Evolutionary conservation across 2,329 filamentous ascomycete genomes (phyloP).

Genomic region (Paecilomyces formosus): DNA sequence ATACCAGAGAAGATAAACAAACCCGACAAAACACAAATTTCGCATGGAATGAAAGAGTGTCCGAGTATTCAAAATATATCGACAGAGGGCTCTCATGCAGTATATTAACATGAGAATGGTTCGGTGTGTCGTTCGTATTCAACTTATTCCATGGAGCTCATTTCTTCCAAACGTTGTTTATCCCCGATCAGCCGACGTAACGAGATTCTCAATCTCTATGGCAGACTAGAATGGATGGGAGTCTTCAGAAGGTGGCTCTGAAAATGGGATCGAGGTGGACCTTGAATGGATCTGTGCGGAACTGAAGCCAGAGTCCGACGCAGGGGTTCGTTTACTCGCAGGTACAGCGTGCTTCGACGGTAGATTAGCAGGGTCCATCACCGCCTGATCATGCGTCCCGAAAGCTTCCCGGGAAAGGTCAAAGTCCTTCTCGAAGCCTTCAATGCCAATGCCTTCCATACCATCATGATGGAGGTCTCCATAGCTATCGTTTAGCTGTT

Average conservation of each 20-base stretch:
- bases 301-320: background rate
- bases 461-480: slow-evolving; percentile 23
- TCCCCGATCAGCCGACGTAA: too few relatives aligned
- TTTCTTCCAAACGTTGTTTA: too few relatives aligned
- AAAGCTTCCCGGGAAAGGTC: slow-evolving; percentile 3
- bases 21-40: background rate
- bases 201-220: too few relatives aligned
- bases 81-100: background rate
- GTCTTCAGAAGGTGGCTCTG: background rate
- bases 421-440: slow-evolving; percentile 1
- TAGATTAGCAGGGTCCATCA: background rate
- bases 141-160: too few relatives aligned
- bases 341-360: background rate
- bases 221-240: background rate
- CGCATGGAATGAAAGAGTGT: background rate
- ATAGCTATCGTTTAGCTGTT: slow-evolving; percentile 26
- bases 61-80: background rate
- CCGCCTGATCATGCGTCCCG: slow-evolving; percentile 6
- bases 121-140: background rate
- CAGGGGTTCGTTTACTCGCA: background rate
- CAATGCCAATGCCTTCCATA: slow-evolving; percentile 20
- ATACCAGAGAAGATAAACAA: background rate
- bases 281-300: background rate
- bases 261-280: background rate
- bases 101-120: background rate